These are phyloP conservation scores for Arthrobotrys megalospora DNA, from an alignment of 2,329 filamentous ascomycete species.

Conservation along the genomic window DNA sequence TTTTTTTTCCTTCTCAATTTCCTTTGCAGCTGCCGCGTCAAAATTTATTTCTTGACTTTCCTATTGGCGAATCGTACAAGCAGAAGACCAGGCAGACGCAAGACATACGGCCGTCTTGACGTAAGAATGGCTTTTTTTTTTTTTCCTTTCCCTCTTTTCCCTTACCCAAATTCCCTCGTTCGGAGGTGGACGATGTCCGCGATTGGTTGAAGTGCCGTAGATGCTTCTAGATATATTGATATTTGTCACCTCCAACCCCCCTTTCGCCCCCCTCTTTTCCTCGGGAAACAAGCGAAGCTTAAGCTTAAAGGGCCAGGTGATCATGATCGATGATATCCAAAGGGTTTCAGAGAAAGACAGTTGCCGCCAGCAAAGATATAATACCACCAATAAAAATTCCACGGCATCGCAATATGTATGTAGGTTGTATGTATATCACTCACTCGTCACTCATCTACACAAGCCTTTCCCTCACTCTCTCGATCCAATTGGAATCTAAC, in stretches of 20 bases:
- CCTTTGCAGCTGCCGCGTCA: constrained; percentile 12
- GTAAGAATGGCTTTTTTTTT: constrained; percentile 11
- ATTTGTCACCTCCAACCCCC: constrained; percentile 41
- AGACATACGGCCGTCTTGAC: constrained; percentile 19
- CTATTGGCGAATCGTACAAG: constrained; percentile 36
- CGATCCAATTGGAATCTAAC: constrained; percentile 47
- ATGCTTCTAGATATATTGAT: constrained; percentile 31
- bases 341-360: constrained; percentile 11
- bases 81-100: constrained; percentile 8
- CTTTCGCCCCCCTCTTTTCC: not conserved
- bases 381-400: constrained; percentile 17
- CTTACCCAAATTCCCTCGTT: constrained; percentile 12
- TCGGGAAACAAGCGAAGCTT: constrained; percentile 15
- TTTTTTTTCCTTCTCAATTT: not conserved
- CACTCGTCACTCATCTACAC: constrained; percentile 25
- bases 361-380: constrained; percentile 20
- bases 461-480: not conserved
- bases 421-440: constrained; percentile 37
- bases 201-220: constrained; percentile 35
- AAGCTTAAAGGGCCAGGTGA: constrained; percentile 30
- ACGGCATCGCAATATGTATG: constrained; percentile 17
- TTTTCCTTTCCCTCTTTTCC: not conserved
- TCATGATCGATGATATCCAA: constrained; percentile 26
- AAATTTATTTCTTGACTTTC: constrained; percentile 17
- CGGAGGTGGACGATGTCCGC: constrained; percentile 16